Percentiles rank a stretch among this genome's conserved stretches.
Evolutionary conservation across 2,329 filamentous ascomycete species (phyloP).

Genomic region (Penicillium sp.): DNA sequence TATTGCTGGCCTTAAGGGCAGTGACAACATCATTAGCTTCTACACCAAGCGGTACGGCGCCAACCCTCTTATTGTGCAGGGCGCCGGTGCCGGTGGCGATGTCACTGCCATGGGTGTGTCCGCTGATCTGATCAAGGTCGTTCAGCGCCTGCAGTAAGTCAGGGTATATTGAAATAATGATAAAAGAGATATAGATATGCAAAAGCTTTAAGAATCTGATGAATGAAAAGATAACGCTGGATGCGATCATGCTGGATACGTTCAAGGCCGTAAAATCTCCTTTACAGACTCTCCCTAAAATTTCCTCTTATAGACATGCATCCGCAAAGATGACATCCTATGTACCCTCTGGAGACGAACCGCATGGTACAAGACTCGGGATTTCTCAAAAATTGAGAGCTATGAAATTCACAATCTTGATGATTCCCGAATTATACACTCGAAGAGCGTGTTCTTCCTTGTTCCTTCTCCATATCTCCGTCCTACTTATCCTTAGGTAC

Average conservation of each 20-base stretch:
- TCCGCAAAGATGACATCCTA: too few relatives aligned
- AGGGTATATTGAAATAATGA: not conserved
- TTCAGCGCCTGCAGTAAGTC: constrained; percentile 63
- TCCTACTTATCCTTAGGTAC: too few relatives aligned
- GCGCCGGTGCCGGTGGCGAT: constrained; percentile 88
- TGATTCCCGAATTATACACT: too few relatives aligned
- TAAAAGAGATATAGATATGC: constrained; percentile 16
- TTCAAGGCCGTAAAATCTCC: constrained; percentile 45
- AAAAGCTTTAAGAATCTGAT: not conserved
- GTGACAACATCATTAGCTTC: constrained; percentile 98
- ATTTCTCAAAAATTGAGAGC: too few relatives aligned
- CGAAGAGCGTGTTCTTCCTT: too few relatives aligned
- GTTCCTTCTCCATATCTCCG: too few relatives aligned
- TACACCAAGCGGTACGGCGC: constrained; percentile 92
- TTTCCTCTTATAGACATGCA: constrained; percentile 61
- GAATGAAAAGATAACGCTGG: not conserved
- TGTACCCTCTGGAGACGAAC: too few relatives aligned
- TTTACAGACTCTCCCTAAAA: constrained; percentile 59
- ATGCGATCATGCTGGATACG: not conserved
- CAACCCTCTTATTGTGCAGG: constrained; percentile 91
- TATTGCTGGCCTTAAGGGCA: constrained; percentile 92
- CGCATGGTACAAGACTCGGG: too few relatives aligned
- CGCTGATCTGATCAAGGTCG: constrained; percentile 85
- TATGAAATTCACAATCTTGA: too few relatives aligned
- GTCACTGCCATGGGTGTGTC: constrained; percentile 98